Percentiles rank a stretch among this genome's conserved stretches.
Conservation (phyloP, 75 land plant genomes). For the Cryptomeria japonica region DNA sequence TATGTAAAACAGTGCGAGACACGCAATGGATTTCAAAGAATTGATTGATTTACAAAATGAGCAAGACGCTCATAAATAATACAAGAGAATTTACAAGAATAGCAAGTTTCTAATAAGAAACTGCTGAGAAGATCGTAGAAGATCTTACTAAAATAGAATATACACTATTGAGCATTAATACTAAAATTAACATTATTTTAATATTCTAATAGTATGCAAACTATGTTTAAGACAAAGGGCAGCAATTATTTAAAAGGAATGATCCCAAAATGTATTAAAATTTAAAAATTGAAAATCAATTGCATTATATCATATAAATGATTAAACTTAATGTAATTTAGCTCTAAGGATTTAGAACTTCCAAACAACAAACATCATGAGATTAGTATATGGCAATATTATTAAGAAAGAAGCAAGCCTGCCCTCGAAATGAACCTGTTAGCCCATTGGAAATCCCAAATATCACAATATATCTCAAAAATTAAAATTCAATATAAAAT, state of each 20-base stretch:
- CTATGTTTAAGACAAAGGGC: background rate
- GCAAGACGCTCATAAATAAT: no score
- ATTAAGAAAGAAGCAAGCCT: background rate
- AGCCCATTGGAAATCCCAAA: background rate
- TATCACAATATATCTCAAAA: background rate
- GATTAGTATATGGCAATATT: background rate
- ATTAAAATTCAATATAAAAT: background rate
- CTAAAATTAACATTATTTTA: no score
- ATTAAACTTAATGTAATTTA: background rate
- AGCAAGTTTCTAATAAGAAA: no score
- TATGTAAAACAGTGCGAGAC: no score
- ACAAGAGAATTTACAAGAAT: no score
- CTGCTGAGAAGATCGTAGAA: no score
- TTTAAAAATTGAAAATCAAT: constrained; percentile 2
- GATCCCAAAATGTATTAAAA: background rate
- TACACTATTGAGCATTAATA: no score
- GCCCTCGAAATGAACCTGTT: background rate
- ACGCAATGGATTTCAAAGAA: no score
- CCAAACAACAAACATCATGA: background rate
- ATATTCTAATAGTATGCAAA: no score
- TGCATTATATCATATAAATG: background rate
- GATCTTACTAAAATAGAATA: no score
- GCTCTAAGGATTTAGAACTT: background rate
- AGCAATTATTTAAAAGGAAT: background rate
- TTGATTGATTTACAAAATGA: no score